phyloP scores from a whole-genome alignment of 2,329 filamentous ascomycete species.

The Fusarium incarnatum region DNA sequence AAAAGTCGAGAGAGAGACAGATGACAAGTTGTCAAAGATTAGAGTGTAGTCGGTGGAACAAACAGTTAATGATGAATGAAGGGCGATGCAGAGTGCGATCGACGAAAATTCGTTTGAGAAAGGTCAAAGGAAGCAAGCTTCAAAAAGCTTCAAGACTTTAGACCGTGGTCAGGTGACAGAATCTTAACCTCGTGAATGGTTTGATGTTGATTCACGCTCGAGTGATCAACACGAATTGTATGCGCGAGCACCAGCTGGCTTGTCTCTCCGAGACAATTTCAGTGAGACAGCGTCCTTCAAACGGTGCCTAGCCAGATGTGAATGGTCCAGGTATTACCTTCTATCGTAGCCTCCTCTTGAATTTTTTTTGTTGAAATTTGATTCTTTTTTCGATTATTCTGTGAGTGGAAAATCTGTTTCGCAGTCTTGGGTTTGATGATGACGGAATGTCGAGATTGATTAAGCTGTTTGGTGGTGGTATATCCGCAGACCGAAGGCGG shows the following conservation, averaged over 20 bases:
- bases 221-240: conserved; percentile 39
- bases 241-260: conserved; percentile 44
- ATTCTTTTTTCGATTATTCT: conserved; percentile 47
- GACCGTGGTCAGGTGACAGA: conserved; percentile 34
- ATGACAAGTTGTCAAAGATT: conserved; percentile 41
- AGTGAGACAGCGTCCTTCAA: conserved; percentile 36
- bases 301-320: conserved; percentile 40
- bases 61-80: conserved; percentile 44
- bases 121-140: conserved; percentile 32
- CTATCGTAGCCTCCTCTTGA: conserved; percentile 31
- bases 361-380: conserved; percentile 41
- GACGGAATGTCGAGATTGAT: conserved; percentile 43
- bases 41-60: conserved; percentile 37
- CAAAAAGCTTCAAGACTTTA: conserved; percentile 16
- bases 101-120: conserved; percentile 14
- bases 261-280: conserved; percentile 39
- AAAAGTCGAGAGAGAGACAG: conserved; percentile 32
- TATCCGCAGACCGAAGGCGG: conserved; percentile 30
- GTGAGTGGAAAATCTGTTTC: conserved; percentile 39
- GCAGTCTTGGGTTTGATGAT: conserved; percentile 39
- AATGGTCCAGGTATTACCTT: conserved; percentile 33
- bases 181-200: conserved; percentile 13
- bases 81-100: conserved; percentile 36
- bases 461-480: conserved; percentile 34
- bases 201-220: conserved; percentile 42